Evolutionary conservation across 805 yeast genomes (phyloP), one percentile per base, ranked within the genome.

Genomic region (Ogataea minuta): DNA sequence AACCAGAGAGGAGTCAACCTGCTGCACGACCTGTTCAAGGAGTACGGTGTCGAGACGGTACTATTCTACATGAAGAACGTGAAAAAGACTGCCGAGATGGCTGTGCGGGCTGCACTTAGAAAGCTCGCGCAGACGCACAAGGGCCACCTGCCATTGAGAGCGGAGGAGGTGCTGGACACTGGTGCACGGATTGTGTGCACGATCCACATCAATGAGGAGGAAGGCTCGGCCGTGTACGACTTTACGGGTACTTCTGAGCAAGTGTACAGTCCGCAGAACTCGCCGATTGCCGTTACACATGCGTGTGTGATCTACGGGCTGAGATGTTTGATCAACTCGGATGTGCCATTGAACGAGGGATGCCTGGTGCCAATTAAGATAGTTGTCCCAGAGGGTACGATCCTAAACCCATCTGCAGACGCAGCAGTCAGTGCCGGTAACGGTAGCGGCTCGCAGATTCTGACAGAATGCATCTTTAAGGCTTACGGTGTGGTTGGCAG

Each of bases 401-500:
- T 66, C 17, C 48, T 66, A 31, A 66, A 64, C 38, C 70, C 70
- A 33, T 55, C 62, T 28, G 75, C 74, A 1, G 74, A 71, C 13
- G 76, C 77, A 29, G 79, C 62, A 21, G 62, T 57, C 14, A 45
- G 49, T 12, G 62, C 65, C 29, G 80, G 79, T 28, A 77, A 76
- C 49, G 79, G 77, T 11, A 81, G 85, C 63, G 89, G 96, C 1
- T 82, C 95, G 2, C 96, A 90, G 62, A 74, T 95, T 50, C 78
- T 90, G 24, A 86, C 91, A 0, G 96, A 87, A 61, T 89, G 83
- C 4, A 74, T 90, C 21, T 69, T 89, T 54, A 81, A 79, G 52
- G 91, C 96, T 0, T 87, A 87, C 57, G 73, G 76, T 40, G 83
- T 87, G 4, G 79, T 84, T 56, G 95, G 95, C 2, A 95, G 88